A percentile compares a stretch with the other conserved stretches of the same genome.
These are phyloP conservation scores for Leucosporidium creatinivorum DNA, from an alignment of 768 basidiomycete genomes.

Conservation along the genomic window DNA sequence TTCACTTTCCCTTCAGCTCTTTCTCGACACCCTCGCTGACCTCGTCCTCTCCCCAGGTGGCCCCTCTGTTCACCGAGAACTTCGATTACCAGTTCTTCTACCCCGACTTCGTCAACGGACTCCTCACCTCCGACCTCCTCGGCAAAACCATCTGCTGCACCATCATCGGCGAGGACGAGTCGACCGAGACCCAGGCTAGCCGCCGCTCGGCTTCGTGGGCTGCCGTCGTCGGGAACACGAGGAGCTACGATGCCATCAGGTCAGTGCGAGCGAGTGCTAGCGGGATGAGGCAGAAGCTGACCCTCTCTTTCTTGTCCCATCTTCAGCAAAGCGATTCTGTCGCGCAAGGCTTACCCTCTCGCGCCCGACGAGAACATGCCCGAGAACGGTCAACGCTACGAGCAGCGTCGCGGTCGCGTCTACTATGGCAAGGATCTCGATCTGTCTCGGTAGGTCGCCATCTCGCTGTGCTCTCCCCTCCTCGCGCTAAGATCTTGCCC, in stretches of 20 bases:
- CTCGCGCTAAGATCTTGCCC: background rate
- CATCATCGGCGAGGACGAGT: slow-evolving; percentile 52
- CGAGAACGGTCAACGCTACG: slow-evolving; percentile 63
- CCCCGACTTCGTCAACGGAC: slow-evolving; percentile 85
- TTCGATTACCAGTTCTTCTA: slow-evolving; percentile 93
- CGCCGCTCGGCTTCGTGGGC: slow-evolving; percentile 64
- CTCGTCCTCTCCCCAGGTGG: slow-evolving; percentile 53
- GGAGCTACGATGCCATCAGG: slow-evolving; percentile 85
- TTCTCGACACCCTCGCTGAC: background rate
- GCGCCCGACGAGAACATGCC: slow-evolving; percentile 92
- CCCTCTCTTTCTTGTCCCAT: slow-evolving; percentile 4
- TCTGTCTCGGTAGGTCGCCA: slow-evolving; percentile 63
- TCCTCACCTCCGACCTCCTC: slow-evolving; percentile 85
- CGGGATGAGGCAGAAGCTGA: background rate
- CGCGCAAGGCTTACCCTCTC: slow-evolving; percentile 90
- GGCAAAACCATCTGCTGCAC: slow-evolving; percentile 93
- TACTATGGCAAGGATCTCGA: slow-evolving; percentile 77
- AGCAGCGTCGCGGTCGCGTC: slow-evolving; percentile 77
- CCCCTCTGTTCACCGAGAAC: slow-evolving; percentile 94
- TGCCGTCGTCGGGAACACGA: slow-evolving; percentile 84
- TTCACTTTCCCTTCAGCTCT: background rate
- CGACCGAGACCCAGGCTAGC: background rate
- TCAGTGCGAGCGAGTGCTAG: slow-evolving; percentile 37
- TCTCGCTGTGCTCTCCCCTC: background rate
- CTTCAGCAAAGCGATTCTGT: slow-evolving; percentile 77